phyloP scores from a whole-genome alignment of 179 eudicot species.

The Gypsophila paniculata region DNA sequence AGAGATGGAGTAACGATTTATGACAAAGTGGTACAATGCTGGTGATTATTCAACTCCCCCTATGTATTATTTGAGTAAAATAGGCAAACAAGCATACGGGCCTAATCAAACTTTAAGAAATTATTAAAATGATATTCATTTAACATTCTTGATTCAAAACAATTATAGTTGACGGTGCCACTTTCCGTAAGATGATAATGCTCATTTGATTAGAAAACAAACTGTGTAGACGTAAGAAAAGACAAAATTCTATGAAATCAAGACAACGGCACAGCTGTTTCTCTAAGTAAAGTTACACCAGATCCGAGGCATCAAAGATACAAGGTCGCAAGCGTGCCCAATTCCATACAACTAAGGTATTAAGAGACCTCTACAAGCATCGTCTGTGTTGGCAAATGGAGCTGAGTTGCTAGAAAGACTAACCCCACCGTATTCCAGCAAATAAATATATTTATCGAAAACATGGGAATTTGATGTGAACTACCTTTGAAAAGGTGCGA shows the following conservation, averaged over 20 bases:
- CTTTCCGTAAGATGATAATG: not conserved
- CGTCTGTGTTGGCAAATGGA: not conserved
- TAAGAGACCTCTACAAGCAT: not conserved
- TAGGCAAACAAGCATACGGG: too few species aligned
- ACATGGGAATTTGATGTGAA: too few species aligned
- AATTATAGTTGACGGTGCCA: too few species aligned
- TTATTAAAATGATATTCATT: too few species aligned
- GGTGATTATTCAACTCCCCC: slow-evolving; percentile 10
- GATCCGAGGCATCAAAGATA: not conserved
- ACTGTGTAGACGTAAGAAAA: not conserved
- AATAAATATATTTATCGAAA: too few species aligned
- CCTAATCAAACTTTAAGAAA: too few species aligned
- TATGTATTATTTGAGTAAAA: not conserved
- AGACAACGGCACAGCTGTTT: not conserved
- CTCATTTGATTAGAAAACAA: not conserved
- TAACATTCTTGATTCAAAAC: too few species aligned
- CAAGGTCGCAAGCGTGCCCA: not conserved
- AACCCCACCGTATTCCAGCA: too few species aligned
- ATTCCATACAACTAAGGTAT: not conserved
- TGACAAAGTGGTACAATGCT: not conserved
- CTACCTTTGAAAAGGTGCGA: too few species aligned
- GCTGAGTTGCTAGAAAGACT: too few species aligned
- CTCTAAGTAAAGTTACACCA: not conserved
- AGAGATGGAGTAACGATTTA: not conserved
- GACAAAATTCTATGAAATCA: not conserved